Evolutionary conservation across 192 early-diverging fungal genomes (phyloP).

Genomic region (Backusella tarrabulga): DNA sequence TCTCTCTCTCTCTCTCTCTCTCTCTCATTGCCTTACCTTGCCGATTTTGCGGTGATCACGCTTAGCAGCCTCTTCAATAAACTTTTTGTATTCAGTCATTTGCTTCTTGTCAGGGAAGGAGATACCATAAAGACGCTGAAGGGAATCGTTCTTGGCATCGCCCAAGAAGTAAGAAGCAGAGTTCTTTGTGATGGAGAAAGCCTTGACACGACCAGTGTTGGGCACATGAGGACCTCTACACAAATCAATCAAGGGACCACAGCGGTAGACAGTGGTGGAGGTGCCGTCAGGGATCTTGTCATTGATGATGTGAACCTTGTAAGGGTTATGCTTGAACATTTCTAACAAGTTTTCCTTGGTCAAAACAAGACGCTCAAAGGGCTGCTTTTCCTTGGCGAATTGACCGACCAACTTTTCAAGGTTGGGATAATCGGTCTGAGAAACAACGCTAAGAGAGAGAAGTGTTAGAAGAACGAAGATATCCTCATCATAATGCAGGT

Average conservation of each 20-base stretch:
- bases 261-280: conserved; percentile 96
- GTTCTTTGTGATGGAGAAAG: conserved; percentile 93
- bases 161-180: conserved; percentile 98
- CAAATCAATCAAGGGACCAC: conserved; percentile 97
- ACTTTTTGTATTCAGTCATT: conserved; percentile 94
- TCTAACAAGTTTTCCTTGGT: conserved; percentile 88
- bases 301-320: conserved; percentile 95
- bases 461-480: background rate
- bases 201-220: conserved; percentile 90
- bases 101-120: conserved; percentile 99
- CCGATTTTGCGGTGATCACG: conserved; percentile 98
- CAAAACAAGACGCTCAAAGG: conserved; percentile 86
- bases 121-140: conserved; percentile 98
- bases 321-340: conserved; percentile 99
- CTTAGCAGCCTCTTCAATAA: conserved; percentile 95
- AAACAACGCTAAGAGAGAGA: conserved; percentile 55
- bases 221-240: conserved; percentile 96
- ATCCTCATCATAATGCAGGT: background rate
- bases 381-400: conserved; percentile 94
- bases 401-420: conserved; percentile 87
- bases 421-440: conserved; percentile 78
- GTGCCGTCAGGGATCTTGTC: conserved; percentile 90
- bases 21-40: conserved; percentile 30
- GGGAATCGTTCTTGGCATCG: conserved; percentile 94
- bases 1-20: background rate